Evolutionary conservation across 2,329 filamentous ascomycete species (phyloP).

Genomic region (Hyphodiscus sp.): DNA sequence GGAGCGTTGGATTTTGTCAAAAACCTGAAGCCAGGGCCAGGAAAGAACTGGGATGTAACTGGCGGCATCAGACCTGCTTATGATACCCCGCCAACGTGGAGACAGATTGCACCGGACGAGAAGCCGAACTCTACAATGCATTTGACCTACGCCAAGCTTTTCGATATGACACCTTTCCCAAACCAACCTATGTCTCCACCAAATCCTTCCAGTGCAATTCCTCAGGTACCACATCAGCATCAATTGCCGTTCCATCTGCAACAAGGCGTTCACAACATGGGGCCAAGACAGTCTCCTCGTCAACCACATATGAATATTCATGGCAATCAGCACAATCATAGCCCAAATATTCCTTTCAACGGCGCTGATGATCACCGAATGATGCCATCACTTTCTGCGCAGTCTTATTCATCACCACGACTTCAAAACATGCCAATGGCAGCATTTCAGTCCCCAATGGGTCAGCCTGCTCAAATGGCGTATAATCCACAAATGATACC

Average conservation of each 20-base stretch:
- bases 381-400: conserved; percentile 77
- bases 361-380: conserved; percentile 77
- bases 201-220: conserved; percentile 61
- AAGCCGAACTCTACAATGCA: conserved; percentile 64
- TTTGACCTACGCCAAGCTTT: conserved; percentile 69
- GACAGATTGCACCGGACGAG: conserved; percentile 59
- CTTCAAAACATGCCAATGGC: conserved; percentile 63
- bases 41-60: conserved; percentile 65
- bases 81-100: conserved; percentile 82
- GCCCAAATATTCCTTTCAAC: conserved; percentile 59
- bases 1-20: conserved; percentile 56
- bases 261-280: conserved; percentile 61
- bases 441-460: conserved; percentile 65
- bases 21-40: conserved; percentile 45
- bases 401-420: conserved; percentile 80
- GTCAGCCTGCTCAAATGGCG: conserved; percentile 61
- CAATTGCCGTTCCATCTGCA: conserved; percentile 80
- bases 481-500: conserved; percentile 68
- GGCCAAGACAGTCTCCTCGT: conserved; percentile 64
- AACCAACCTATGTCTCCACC: conserved; percentile 57
- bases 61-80: conserved; percentile 79
- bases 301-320: conserved; percentile 75
- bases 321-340: conserved; percentile 62
- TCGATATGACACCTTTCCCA: conserved; percentile 60
- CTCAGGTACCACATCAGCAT: conserved; percentile 73